Base-by-base conservation (phyloP, 495 filamentous ascomycete species). In the Halenospora varia region DNA sequence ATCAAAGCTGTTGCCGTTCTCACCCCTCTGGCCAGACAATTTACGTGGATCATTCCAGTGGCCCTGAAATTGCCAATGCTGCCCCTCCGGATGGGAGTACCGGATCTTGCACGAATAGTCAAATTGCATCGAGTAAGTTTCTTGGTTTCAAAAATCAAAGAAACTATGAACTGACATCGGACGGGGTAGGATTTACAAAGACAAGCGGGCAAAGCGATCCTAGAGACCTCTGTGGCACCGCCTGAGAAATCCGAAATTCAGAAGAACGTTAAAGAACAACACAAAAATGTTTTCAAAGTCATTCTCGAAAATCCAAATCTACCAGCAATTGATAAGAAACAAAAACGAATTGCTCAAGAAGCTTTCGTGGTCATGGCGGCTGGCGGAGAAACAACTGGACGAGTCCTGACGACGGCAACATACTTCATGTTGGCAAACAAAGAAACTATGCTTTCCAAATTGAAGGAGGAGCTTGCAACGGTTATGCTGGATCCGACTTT, bases 351-450 rank as follows among this genome's bases (percentile, higher is more conserved):
- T 9, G 56, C 60, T 1, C 65, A 68, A 2, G 70, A 75, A 53
- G 72, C 65, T 10, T 64, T 68, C 25, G 59, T 53, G 13, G 57
- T 72, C 2, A 26, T 72, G 2, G 25, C 52, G 6, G 67, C 68
- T 1, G 73, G 71, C 10, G 64, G 66, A 11, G 70, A 61, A 24
- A 66, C 57, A 10, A 49, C 41, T 26, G 53, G 66, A 48, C 57
- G 64, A 13, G 66, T 65, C 0, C 53, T 76, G 6, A 63, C 65
- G 4, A 55, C 66, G 2, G 66, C 67, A 13, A 66, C 61, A 1
- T 77, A 64, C 53, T 64, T 69, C 48, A 48, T 77, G 9, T 64
- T 73, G 22, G 49, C 42, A 6, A 60, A 69, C n/a, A 70, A 68
- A 0, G 25, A 20, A n/a, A n/a, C n/a, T 0, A 59, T 70, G 0